Conservation (phyloP, 495 filamentous ascomycete genomes). For the Tuber aestivum region DNA sequence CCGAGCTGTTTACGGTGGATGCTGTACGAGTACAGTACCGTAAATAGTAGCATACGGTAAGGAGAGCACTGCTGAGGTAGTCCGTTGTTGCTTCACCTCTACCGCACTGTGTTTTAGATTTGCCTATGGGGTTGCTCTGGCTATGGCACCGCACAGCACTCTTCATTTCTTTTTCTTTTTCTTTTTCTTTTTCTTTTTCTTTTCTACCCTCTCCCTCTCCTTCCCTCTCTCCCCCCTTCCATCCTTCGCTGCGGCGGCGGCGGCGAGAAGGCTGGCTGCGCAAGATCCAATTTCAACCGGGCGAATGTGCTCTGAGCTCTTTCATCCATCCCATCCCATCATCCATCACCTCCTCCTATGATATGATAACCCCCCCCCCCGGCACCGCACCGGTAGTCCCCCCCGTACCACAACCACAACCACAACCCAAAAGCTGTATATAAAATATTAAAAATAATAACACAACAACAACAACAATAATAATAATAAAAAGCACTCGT, state of each 20-base stretch:
- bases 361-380: neutral
- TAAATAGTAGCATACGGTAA: neutral
- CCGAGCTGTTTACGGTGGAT: neutral
- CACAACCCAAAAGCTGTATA: neutral
- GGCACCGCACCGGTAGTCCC: neutral
- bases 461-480: too few species aligned
- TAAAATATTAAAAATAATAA: slow-evolving; percentile 11
- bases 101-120: slow-evolving; percentile 10
- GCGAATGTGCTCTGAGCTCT: slow-evolving; percentile 21
- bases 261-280: slow-evolving; percentile 15
- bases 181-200: too few species aligned
- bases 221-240: neutral
- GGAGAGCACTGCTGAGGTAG: too few species aligned
- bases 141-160: slow-evolving; percentile 14
- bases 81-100: slow-evolving; percentile 24
- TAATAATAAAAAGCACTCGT: too few species aligned
- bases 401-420: neutral
- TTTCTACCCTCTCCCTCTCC: too few species aligned
- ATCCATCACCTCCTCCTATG: neutral
- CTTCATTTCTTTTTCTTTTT: neutral
- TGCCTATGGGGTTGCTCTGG: too few species aligned
- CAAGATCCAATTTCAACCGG: slow-evolving; percentile 35
- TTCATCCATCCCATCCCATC: neutral
- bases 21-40: too few species aligned
- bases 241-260: neutral